Evolutionary conservation across 495 filamentous ascomycete species (phyloP).

Genomic region (Lentithecium fluviatile): DNA sequence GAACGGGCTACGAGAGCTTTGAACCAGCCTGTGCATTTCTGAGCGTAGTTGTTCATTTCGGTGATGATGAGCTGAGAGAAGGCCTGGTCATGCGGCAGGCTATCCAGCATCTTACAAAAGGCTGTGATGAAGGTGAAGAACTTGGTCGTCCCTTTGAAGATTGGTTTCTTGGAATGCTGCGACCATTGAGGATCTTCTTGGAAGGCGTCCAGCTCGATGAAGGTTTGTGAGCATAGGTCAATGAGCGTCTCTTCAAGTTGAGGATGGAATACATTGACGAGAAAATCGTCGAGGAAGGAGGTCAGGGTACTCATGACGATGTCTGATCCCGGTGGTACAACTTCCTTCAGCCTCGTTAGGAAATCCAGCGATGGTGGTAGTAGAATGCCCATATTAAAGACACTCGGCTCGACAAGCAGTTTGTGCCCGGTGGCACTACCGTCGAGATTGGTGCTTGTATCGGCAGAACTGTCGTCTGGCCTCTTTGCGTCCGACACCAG

Average conservation of each 20-base stretch:
- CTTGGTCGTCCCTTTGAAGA: conserved; percentile 89
- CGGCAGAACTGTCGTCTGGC: conserved; percentile 39
- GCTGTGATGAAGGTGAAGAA: conserved; percentile 84
- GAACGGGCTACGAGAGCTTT: conserved; percentile 57
- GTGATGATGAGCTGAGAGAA: conserved; percentile 86
- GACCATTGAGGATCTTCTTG: conserved; percentile 82
- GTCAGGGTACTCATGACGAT: conserved; percentile 85
- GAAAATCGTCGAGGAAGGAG: conserved; percentile 95
- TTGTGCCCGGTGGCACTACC: conserved; percentile 72
- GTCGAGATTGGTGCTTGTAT: conserved; percentile 51
- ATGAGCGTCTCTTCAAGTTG: conserved; percentile 93
- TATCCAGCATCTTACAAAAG: conserved; percentile 92
- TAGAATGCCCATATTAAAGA: conserved; percentile 95
- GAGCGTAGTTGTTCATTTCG: conserved; percentile 86
- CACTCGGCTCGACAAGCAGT: conserved; percentile 87
- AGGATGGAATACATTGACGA: conserved; percentile 96
- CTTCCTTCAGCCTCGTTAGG: conserved; percentile 83
- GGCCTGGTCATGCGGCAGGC: conserved; percentile 94
- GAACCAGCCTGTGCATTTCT: conserved; percentile 84
- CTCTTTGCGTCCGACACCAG: conserved; percentile 76
- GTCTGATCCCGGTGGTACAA: conserved; percentile 81
- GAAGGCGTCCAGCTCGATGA: conserved; percentile 83
- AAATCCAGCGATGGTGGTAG: conserved; percentile 93
- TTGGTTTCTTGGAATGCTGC: conserved; percentile 69
- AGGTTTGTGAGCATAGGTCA: conserved; percentile 78